These are phyloP conservation scores for Halocafeteria seosinensis DNA, from an alignment of 108 stramenopile species.

Conservation along the genomic window DNA sequence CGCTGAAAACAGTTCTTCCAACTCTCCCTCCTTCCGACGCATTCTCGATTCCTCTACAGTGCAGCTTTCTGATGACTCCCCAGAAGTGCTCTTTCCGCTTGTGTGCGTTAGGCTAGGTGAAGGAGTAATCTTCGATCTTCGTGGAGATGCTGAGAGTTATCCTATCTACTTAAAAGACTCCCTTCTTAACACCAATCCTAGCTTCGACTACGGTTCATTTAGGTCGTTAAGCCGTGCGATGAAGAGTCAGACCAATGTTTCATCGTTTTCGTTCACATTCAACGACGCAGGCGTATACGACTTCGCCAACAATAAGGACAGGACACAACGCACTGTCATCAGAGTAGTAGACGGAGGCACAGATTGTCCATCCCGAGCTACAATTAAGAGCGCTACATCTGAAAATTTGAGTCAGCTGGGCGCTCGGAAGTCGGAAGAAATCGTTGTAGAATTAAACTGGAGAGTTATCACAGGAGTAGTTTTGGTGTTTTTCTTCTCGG, in stretches of 20 bases:
- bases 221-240: slow-evolving; percentile 13
- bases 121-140: slow-evolving; percentile 32
- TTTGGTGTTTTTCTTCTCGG: too few relatives aligned
- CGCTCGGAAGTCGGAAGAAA: slow-evolving; percentile 13
- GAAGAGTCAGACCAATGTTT: background rate
- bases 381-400: slow-evolving; percentile 34
- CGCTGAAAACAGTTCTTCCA: background rate
- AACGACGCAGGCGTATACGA: slow-evolving; percentile 34
- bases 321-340: slow-evolving; percentile 11
- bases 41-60: too few relatives aligned
- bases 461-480: too few relatives aligned
- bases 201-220: slow-evolving; percentile 45
- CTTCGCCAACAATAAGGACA: slow-evolving; percentile 23
- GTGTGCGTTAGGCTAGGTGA: slow-evolving; percentile 30
- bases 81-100: background rate
- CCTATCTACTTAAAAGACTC: slow-evolving; percentile 46
- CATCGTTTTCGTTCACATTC: slow-evolving; percentile 35
- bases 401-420: slow-evolving; percentile 25
- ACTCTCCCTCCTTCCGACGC: background rate
- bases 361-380: slow-evolving; percentile 29
- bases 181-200: slow-evolving; percentile 36
- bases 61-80: too few relatives aligned
- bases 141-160: slow-evolving; percentile 11
- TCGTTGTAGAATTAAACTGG: slow-evolving; percentile 44
- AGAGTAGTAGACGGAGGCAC: slow-evolving; percentile 28